Base-by-base conservation (phyloP, 352 stramenopile species). In the Globisporangium sylvaticum region DNA sequence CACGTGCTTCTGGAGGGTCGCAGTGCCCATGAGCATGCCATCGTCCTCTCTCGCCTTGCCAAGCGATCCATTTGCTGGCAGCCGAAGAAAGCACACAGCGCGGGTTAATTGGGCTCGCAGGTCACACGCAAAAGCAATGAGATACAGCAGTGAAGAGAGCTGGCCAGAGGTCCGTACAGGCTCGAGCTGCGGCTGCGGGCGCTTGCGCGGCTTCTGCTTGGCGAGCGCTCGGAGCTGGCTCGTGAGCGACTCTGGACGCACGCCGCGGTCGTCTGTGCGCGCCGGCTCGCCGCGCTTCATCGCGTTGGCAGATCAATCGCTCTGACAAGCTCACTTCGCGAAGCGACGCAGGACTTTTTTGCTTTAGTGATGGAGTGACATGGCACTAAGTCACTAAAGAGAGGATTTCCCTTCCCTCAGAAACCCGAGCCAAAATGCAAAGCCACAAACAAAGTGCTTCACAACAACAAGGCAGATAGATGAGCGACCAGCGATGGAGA, bases 211-310 rank as follows among this genome's bases (percentile, higher is more conserved):
- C 32, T 74, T 71, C 59, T 79, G 76, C 64, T 76, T 87, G 29
- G 57, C 66, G 37, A 80, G 65, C 10, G 64, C 53, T 5, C 78
- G 76, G 48, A 87, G 50, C 27, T 81, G 76, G 63, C 66, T 78
- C 31, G 78, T 87, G 42, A 81, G 61, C 22, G 78, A 87, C 29
- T 87, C 76, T 0, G 56, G 61, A 1, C 76, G 78, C n/a, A 87
- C 74, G 22, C 70, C 65, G 20, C 78, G 73, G 20, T 81, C 70
- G 29, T 77, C 63, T 29, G 18, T 18, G 14, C 60, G 32, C n/a
- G n/a, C 31, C 20, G 31, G n/a, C 31, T 66, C 44, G 7, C 5
- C 10, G 46, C 29, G 24, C 53, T 63, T 60, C 63, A 62, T 66
- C 27, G 24, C 15, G 9, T 29, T 6, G 2, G 25, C 24, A 14